A percentile compares a stretch with the other conserved stretches of the same genome.
These are phyloP conservation scores for Ceratocystis papillata DNA, from an alignment of 2,329 filamentous ascomycete species.

Conservation along the genomic window DNA sequence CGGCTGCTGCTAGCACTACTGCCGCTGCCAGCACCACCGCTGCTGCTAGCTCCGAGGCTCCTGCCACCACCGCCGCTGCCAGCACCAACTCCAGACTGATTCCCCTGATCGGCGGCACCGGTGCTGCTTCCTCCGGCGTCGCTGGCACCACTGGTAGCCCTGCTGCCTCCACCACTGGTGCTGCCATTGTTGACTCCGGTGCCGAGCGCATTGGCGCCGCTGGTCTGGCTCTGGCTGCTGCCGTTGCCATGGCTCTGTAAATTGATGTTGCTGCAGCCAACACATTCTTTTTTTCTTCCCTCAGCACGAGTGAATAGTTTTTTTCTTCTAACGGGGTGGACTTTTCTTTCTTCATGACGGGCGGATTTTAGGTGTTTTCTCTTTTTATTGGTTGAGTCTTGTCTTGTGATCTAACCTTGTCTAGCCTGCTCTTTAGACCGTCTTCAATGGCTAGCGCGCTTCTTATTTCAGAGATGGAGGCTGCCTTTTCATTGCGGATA, in stretches of 20 bases:
- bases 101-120: conserved; percentile 1
- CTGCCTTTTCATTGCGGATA: neutral
- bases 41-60: neutral
- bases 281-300: neutral
- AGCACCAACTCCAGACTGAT: neutral
- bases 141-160: conserved; percentile 19
- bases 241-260: conserved; percentile 31
- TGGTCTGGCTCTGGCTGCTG: conserved; percentile 29
- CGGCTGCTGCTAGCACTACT: neutral
- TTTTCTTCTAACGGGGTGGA: conserved; percentile 8
- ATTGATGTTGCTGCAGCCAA: neutral
- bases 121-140: neutral
- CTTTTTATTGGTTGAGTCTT: neutral
- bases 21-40: conserved; percentile 7
- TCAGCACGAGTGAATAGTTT: neutral
- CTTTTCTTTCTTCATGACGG: conserved; percentile 11
- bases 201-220: conserved; percentile 29
- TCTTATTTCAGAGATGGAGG: neutral
- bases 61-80: neutral
- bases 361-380: neutral
- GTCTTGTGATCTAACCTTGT: neutral
- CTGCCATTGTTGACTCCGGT: conserved; percentile 24
- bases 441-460: neutral
- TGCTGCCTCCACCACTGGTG: conserved; percentile 26
- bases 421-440: neutral